Base-by-base conservation (phyloP, 352 stramenopile genomes). In the Phytopythium mirpurense region DNA sequence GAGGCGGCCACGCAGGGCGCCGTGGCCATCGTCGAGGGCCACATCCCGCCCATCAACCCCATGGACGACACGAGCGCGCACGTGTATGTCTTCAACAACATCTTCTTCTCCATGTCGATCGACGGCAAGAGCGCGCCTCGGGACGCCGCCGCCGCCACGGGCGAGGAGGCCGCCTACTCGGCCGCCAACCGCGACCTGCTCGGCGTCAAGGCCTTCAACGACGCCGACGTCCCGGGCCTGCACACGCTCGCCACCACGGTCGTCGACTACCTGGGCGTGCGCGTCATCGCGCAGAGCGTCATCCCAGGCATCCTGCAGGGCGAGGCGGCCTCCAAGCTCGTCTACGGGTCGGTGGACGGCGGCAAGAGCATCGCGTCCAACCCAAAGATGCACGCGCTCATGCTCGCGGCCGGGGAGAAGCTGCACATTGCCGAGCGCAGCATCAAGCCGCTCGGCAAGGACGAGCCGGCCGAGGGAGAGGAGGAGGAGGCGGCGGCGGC, bases 31-130 rank as follows among this genome's bases (percentile, higher is more conserved):
- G 85, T 93, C 31, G 87, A 98, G 45, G 96, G 96, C 54, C 86
- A 97, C 57, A 95, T 99, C 58, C 75, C 78, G 41, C 85, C 96
- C 37, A 98, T 99, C 72, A 98, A 99, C 68, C 93, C 94, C 14
- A 98, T 98, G 74, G 96, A 99, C 64, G 77, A 89, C 23, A 68
- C 74, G 18, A 92, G 81, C 32, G 85, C 93, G 24, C 93, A 98
- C 62, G 94, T 98, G 31, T 99, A 97, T 65, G 83, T 99, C 45
- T 97, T 98, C 73, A 98, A 99, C 74, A 98, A 97, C 65, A 98
- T 98, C 56, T 99, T 99, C 72, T 98, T 98, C 63, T 98, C 90
- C 26, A 71, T 95, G 21, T 95, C 90, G 9, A 72, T 96, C 21
- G 88, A 97, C 54, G 83, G 86, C 23, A 86, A 86, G 63, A 51